These are phyloP conservation scores for Leucocoprinus leucothites DNA, from an alignment of 768 basidiomycete species.

Conservation along the genomic window DNA sequence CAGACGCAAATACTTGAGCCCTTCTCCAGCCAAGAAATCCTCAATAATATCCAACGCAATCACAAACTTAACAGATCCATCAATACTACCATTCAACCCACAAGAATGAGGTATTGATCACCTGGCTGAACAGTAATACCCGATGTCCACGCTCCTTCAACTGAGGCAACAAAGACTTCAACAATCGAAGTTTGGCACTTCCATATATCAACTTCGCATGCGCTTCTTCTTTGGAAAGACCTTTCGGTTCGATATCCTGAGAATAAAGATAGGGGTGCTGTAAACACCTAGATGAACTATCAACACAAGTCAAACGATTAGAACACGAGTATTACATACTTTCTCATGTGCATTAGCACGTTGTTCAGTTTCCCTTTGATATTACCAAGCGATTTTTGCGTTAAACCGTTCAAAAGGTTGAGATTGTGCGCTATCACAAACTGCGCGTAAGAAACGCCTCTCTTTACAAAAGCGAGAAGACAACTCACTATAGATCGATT, in stretches of 20 bases:
- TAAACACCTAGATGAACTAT: slow-evolving; percentile 54
- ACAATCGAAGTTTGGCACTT: slow-evolving; percentile 80
- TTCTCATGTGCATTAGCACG: slow-evolving; percentile 83
- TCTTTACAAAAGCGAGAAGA: slow-evolving; percentile 8
- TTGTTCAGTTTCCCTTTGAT: slow-evolving; percentile 70
- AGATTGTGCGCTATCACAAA: slow-evolving; percentile 61
- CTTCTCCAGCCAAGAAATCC: slow-evolving; percentile 84
- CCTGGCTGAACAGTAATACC: slow-evolving; percentile 90
- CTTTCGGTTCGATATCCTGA: slow-evolving; percentile 73
- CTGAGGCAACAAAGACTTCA: slow-evolving; percentile 77
- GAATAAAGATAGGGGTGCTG: slow-evolving; percentile 91
- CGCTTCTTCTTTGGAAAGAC: slow-evolving; percentile 50
- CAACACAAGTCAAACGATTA: not conserved
- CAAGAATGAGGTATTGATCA: slow-evolving; percentile 27
- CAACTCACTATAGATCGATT: slow-evolving; percentile 70
- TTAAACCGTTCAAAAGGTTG: slow-evolving; percentile 59
- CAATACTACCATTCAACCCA: not conserved
- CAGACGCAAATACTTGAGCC: slow-evolving; percentile 73
- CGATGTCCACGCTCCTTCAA: slow-evolving; percentile 84
- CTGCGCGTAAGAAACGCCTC: slow-evolving; percentile 1
- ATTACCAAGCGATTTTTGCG: slow-evolving; percentile 32
- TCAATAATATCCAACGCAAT: slow-evolving; percentile 85
- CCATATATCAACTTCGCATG: slow-evolving; percentile 82
- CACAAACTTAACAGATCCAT: slow-evolving; percentile 61
- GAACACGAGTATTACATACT: slow-evolving; percentile 42